phyloP scores from a whole-genome alignment of 2,329 filamentous ascomycete species.

The Colletotrichum brevisporum region DNA sequence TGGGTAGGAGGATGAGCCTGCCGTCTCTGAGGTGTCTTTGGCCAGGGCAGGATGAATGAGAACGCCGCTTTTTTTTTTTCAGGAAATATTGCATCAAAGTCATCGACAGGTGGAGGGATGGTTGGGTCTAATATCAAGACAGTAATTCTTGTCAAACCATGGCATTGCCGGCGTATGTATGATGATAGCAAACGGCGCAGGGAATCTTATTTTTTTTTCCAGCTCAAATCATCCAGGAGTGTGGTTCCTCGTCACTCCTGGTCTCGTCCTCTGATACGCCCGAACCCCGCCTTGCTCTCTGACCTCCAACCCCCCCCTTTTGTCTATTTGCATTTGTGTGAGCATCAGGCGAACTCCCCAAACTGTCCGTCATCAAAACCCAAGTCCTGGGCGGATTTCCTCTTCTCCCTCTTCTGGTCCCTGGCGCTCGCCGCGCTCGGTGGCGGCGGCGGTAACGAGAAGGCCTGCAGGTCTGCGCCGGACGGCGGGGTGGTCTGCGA shows the following conservation, averaged over 20 bases:
- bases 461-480: slow-evolving; percentile 61
- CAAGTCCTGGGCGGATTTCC: slow-evolving; percentile 72
- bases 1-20: slow-evolving; percentile 51
- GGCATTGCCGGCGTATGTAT: slow-evolving; percentile 3
- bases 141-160: background rate
- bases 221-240: slow-evolving; percentile 13
- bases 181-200: slow-evolving; percentile 18
- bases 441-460: slow-evolving; percentile 82
- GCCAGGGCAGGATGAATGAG: slow-evolving; percentile 40
- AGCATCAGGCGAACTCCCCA: slow-evolving; percentile 78
- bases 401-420: slow-evolving; percentile 69
- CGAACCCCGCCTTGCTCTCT: background rate
- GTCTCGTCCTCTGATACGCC: background rate
- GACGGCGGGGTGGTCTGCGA: slow-evolving; percentile 31
- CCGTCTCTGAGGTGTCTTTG: slow-evolving; percentile 48
- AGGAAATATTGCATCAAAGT: background rate
- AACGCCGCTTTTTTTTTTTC: too few species aligned
- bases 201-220: slow-evolving; percentile 12
- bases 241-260: background rate
- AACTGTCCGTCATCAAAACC: slow-evolving; percentile 92
- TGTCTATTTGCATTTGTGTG: slow-evolving; percentile 7
- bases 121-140: background rate
- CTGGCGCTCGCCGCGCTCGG: slow-evolving; percentile 74
- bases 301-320: slow-evolving; percentile 6
- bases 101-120: background rate